Conservation (phyloP, 1,284 basidiomycete species). For the Prillingera fragicola region DNA sequence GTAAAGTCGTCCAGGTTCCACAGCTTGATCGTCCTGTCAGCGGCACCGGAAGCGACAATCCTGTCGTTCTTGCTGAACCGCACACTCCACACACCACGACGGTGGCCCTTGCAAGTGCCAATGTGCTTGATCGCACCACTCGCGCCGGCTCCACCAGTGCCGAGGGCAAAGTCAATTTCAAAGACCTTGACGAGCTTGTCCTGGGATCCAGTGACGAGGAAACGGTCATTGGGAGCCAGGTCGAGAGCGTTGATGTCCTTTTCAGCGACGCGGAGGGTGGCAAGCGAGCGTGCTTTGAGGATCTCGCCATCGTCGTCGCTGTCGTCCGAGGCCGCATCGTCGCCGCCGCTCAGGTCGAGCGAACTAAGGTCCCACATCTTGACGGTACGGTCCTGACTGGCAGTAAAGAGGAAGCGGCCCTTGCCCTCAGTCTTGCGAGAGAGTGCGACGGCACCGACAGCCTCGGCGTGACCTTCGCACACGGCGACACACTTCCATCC, state of each 20-base stretch:
- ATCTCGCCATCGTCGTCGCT: constrained; percentile 22
- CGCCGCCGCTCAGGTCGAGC: constrained; percentile 51
- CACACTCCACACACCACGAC: constrained; percentile 92
- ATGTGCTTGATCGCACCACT: constrained; percentile 68
- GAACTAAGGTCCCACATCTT: constrained; percentile 91
- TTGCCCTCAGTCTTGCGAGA: constrained; percentile 51
- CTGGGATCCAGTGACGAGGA: constrained; percentile 91
- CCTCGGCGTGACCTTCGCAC: constrained; percentile 92
- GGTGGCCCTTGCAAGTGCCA: constrained; percentile 91
- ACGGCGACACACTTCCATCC: constrained; percentile 76
- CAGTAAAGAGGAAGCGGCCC: constrained; percentile 76
- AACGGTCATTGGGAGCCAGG: constrained; percentile 79
- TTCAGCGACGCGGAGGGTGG: constrained; percentile 91
- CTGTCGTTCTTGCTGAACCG: constrained; percentile 78
- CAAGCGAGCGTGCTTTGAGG: constrained; percentile 65
- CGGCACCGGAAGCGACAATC: constrained; percentile 85
- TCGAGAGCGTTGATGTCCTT: constrained; percentile 99
- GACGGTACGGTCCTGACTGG: constrained; percentile 92
- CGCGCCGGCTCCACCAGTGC: constrained; percentile 33
- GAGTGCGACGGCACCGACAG: constrained; percentile 83
- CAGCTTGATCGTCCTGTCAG: constrained; percentile 87
- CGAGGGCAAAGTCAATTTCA: constrained; percentile 59
- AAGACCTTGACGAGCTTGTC: constrained; percentile 92
- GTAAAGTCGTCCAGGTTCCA: constrained; percentile 90
- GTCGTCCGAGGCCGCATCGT: no score